These are phyloP conservation scores for Starmera stellimalicola DNA, from an alignment of 1,139 yeast species.

Conservation along the genomic window DNA sequence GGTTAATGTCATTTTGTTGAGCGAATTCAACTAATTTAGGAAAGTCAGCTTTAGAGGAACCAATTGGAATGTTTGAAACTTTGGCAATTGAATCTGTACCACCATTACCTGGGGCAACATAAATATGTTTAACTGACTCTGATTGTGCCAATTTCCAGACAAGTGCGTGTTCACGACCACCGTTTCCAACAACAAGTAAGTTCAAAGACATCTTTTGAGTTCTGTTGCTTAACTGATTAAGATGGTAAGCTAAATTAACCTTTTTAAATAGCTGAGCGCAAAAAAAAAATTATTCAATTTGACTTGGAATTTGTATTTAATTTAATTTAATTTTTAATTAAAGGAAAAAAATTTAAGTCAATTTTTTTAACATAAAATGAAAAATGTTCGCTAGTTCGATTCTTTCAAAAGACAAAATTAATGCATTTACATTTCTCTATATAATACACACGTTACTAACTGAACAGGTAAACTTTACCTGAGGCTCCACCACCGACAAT, in stretches of 20 bases:
- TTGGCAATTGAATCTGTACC: constrained; percentile 63
- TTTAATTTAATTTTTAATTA: background rate
- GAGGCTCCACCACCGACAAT: constrained; percentile 89
- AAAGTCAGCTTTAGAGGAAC: constrained; percentile 52
- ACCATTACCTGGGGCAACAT: constrained; percentile 96
- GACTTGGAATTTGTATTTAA: background rate
- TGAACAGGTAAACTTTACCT: constrained; percentile 70
- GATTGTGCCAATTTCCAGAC: constrained; percentile 89
- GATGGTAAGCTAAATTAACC: background rate
- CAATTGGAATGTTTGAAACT: constrained; percentile 61
- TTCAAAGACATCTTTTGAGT: constrained; percentile 33
- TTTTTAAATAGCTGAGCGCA: background rate
- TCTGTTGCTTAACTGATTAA: background rate
- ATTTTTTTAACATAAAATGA: too few species aligned
- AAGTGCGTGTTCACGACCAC: constrained; percentile 98
- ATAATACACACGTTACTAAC: background rate
- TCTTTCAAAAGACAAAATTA: too few species aligned
- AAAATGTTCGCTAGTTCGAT: too few species aligned
- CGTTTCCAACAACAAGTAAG: constrained; percentile 86
- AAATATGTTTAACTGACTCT: constrained; percentile 58
- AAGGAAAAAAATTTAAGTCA: too few species aligned
- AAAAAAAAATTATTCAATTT: too few species aligned
- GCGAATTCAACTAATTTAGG: constrained; percentile 59
- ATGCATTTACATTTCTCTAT: too few species aligned
- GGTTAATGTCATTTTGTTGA: constrained; percentile 48